Evolutionary conservation across 768 basidiomycete genomes (phyloP).

Genomic region (Grammothele lineata): DNA sequence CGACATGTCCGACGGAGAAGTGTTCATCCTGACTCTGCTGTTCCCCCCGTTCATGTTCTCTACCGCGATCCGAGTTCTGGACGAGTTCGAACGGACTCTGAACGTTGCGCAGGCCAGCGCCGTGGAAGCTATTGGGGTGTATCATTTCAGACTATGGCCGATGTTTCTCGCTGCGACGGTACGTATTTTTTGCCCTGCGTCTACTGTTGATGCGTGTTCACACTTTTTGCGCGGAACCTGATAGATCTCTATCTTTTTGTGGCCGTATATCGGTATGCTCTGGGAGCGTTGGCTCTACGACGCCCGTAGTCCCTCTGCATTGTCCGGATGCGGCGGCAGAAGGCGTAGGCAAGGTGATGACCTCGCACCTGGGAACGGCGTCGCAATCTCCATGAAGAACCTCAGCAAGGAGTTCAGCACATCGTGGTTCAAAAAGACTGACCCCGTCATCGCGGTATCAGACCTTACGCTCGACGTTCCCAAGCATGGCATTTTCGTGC

Average conservation of each 20-base stretch:
- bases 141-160: slow-evolving; percentile 36
- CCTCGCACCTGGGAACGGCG: slow-evolving; percentile 26
- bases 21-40: slow-evolving; percentile 61
- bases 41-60: slow-evolving; percentile 78
- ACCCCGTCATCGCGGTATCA: slow-evolving; percentile 53
- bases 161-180: slow-evolving; percentile 64
- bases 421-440: slow-evolving; percentile 43
- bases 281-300: slow-evolving; percentile 63
- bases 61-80: slow-evolving; percentile 61
- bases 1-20: too few relatives aligned
- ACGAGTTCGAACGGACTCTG: slow-evolving; percentile 59
- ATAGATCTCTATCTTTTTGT: slow-evolving; percentile 69
- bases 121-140: slow-evolving; percentile 17
- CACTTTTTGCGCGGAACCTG: too few relatives aligned
- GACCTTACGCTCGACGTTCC: slow-evolving; percentile 70
- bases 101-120: slow-evolving; percentile 38
- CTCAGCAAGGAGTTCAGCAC: slow-evolving; percentile 56
- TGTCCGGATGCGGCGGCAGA: slow-evolving; percentile 16
- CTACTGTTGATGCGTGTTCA: not conserved
- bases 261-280: slow-evolving; percentile 60
- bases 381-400: slow-evolving; percentile 59
- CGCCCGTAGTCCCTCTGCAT: slow-evolving; percentile 35
- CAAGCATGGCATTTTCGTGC: slow-evolving; percentile 69
- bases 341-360: not conserved
- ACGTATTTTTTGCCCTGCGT: slow-evolving; percentile 21